Conservation (phyloP, 176 grass and related monocot genomes). For the Musa acuminata region DNA sequence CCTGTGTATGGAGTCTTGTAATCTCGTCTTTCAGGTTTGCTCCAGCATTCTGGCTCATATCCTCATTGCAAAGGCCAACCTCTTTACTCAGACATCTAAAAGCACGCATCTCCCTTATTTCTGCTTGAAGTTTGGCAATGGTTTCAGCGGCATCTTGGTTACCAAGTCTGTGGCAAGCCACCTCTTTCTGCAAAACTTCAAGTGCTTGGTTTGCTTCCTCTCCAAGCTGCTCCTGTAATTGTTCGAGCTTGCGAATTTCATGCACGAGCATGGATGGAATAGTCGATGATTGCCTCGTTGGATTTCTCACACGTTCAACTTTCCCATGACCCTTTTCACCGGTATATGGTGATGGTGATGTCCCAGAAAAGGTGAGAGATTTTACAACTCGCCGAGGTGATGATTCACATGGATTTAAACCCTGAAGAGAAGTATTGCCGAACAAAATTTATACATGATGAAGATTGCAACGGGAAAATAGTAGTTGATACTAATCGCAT, state of each 20-base stretch:
- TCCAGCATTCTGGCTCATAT: constrained; percentile 34
- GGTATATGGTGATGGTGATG: constrained; percentile 38
- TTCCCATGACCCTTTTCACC: constrained; percentile 31
- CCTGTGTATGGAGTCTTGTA: constrained; percentile 76
- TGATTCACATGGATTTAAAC: constrained; percentile 77
- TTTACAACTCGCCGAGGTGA: constrained; percentile 40
- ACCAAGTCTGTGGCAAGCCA: constrained; percentile 78
- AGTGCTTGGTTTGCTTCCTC: constrained; percentile 82
- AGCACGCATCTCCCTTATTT: constrained; percentile 72
- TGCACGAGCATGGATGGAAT: constrained; percentile 74
- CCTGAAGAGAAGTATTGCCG: constrained; percentile 17
- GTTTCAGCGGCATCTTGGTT: constrained; percentile 96
- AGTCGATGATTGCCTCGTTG: constrained; percentile 63
- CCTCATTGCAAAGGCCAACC: constrained; percentile 21
- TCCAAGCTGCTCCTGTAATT: constrained; percentile 77
- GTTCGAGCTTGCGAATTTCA: constrained; percentile 94
- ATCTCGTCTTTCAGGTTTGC: constrained; percentile 84
- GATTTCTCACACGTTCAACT: constrained; percentile 19
- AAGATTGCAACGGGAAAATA: background rate
- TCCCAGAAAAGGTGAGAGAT: constrained; percentile 73
- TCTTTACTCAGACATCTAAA: constrained; percentile 50
- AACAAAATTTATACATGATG: no score
- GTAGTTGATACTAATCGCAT: background rate
- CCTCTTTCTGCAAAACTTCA: constrained; percentile 91
- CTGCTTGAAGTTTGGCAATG: constrained; percentile 80